A percentile compares a stretch with the other conserved stretches of the same genome.
These are phyloP conservation scores for Litsea cubeba DNA, from an alignment of 164 flowering plant species.

Conservation along the genomic window DNA sequence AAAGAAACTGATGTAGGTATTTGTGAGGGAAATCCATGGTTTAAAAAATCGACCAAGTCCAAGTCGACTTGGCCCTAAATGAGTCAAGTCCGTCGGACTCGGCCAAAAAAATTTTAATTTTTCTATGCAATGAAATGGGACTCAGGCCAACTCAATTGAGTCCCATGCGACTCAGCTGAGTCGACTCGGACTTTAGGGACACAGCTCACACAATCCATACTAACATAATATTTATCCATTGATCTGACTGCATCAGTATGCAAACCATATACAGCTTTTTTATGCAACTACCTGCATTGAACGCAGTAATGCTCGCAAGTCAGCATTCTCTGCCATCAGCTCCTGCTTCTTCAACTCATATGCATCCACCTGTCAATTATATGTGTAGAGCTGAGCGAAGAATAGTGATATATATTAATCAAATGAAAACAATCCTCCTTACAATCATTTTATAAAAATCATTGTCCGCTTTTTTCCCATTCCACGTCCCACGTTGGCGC, in stretches of 20 bases:
- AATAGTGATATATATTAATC: neutral
- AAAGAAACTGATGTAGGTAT: too few species aligned
- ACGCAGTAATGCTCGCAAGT: constrained; percentile 80
- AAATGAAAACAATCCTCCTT: constrained; percentile 22
- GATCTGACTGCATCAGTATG: neutral
- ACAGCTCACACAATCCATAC: too few species aligned
- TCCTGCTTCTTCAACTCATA: constrained; percentile 95
- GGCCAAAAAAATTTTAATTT: too few species aligned
- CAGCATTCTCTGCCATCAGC: constrained; percentile 81
- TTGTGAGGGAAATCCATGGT: too few species aligned
- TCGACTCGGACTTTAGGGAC: too few species aligned
- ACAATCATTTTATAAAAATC: constrained; percentile 96
- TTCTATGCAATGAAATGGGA: too few species aligned
- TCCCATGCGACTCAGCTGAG: too few species aligned
- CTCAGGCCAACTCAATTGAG: too few species aligned
- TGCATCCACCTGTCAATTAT: constrained; percentile 66
- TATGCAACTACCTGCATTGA: constrained; percentile 73
- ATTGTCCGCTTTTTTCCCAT: constrained; percentile 89
- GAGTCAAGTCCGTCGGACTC: too few species aligned
- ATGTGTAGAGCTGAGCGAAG: neutral
- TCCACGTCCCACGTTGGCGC: constrained; percentile 99
- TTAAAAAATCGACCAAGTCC: too few species aligned
- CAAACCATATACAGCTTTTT: neutral
- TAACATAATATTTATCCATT: neutral
- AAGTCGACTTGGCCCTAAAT: too few species aligned